phyloP scores from a whole-genome alignment of 306 rosid species.

The Dalbergia cochinchinensis region DNA sequence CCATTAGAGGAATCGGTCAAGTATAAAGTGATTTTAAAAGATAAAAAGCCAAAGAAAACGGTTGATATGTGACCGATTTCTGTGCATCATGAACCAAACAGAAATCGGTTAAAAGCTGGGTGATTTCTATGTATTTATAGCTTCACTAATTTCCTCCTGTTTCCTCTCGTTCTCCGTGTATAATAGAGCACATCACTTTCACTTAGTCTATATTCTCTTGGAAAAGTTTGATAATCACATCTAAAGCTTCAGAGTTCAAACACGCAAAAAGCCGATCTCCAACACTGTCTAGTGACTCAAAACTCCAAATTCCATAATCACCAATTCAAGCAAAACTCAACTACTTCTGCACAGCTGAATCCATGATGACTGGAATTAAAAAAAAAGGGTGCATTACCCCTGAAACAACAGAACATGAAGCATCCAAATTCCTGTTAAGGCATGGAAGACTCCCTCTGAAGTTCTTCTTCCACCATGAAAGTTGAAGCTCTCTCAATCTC shows the following conservation, averaged over 20 bases:
- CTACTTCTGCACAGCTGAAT: conserved; percentile 45
- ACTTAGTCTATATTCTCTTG: too few relatives aligned
- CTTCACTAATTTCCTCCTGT: too few relatives aligned
- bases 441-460: neutral
- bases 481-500: conserved; percentile 3
- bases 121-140: too few relatives aligned
- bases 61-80: too few relatives aligned
- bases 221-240: conserved; percentile 49
- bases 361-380: conserved; percentile 39
- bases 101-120: too few relatives aligned
- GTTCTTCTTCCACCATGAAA: neutral
- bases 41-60: too few relatives aligned
- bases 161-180: too few relatives aligned
- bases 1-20: too few relatives aligned
- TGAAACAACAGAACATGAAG: conserved; percentile 38
- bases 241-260: conserved; percentile 45
- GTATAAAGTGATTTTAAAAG: too few relatives aligned
- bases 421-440: conserved; percentile 35
- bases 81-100: too few relatives aligned
- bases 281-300: conserved; percentile 40
- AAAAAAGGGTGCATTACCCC: conserved; percentile 41
- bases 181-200: too few relatives aligned
- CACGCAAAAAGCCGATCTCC: conserved; percentile 35
- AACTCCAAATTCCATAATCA: conserved; percentile 51
- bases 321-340: conserved; percentile 48